Base-by-base conservation (phyloP, 768 basidiomycete species). In the Lentinula guzmanii region DNA sequence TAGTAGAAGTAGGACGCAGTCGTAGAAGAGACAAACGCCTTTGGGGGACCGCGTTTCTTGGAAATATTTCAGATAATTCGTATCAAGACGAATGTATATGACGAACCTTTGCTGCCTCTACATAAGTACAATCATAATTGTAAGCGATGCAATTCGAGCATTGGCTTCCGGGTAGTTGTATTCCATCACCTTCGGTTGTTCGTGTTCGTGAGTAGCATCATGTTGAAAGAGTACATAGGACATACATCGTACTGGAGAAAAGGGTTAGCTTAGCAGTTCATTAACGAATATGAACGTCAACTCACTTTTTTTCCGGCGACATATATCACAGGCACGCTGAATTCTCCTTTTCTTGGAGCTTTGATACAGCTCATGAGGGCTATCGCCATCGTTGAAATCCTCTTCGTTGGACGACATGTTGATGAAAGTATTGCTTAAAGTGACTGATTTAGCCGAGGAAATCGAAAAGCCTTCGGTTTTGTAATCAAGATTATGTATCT, bases 251-350 rank as follows among this genome's bases (percentile, higher is more conserved):
- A 90, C 88, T 87, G 62, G 28, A 65, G 43, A 24, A 66, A 56
- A 56, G 62, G 35, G 48, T 62, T 56, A 61, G 65, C 64, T 21
- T 11, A 1, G n/a, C 21, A n/a, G 16, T 39, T 33, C 15, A 55
- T 7, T 5, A 31, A 31, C 7, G 13, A 51, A 42, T 13, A n/a
- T 53, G 13, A 52, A 6, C 35, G 21, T 10, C 15, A 34, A 72
- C 83, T 64, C 61, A 87, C 90, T 86, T 75, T 95, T 95, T 79
- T 93, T 93, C 61, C 90, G 78, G 41, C 92, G 78, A 69, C 92
- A 94, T 0, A 86, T 81, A 68, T 93, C 91, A 69, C 92, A 94
- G 6, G 91, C 91, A 33, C 91, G 75, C 71, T 90, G 88, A 34
- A 91, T 81, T 63, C 85, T 79, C 42, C 90, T 74, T 70, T 89